Evolutionary conservation across 495 filamentous ascomycete species (phyloP).

Genomic region (Symbiotaphrina buchneri): DNA sequence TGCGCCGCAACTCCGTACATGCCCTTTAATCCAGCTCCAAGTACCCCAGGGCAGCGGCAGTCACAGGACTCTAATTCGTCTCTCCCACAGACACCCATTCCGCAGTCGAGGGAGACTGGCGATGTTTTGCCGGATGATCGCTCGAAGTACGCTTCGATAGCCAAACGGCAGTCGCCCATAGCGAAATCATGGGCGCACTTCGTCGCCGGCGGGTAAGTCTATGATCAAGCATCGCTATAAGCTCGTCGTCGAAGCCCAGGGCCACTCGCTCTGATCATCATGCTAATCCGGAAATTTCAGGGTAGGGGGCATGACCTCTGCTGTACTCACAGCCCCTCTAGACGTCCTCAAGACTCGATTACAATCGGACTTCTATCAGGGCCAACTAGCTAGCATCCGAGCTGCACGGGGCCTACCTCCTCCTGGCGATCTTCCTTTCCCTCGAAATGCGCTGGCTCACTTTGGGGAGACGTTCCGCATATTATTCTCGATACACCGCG

Average conservation of each 20-base stretch:
- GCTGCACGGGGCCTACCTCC: conserved; percentile 20
- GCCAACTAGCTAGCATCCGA: conserved; percentile 27
- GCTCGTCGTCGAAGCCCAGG: background rate
- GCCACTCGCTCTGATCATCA: background rate
- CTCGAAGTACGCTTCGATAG: conserved; percentile 13
- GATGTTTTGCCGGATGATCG: conserved; percentile 24
- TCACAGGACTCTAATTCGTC: background rate
- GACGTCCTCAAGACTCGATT: conserved; percentile 81
- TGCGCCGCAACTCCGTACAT: conserved; percentile 2
- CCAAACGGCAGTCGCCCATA: conserved; percentile 21
- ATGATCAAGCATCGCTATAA: background rate
- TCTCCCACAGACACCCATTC: conserved; percentile 5
- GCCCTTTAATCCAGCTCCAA: conserved; percentile 1
- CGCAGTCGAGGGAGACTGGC: conserved; percentile 40
- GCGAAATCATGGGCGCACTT: conserved; percentile 77
- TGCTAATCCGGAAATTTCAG: conserved; percentile 19
- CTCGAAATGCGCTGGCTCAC: conserved; percentile 29
- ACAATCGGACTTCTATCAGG: conserved; percentile 79
- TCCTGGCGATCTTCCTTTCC: conserved; percentile 18
- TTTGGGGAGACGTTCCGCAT: conserved; percentile 65
- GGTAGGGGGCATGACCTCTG: conserved; percentile 69
- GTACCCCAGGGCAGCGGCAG: background rate
- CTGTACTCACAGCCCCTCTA: conserved; percentile 66
- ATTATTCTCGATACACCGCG: conserved; percentile 46
- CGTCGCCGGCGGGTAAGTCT: conserved; percentile 59